A percentile compares a stretch with the other conserved stretches of the same genome.
phyloP scores from a whole-genome alignment of 1,284 basidiomycete genomes.

The Phellopilus nigrolimitatus region DNA sequence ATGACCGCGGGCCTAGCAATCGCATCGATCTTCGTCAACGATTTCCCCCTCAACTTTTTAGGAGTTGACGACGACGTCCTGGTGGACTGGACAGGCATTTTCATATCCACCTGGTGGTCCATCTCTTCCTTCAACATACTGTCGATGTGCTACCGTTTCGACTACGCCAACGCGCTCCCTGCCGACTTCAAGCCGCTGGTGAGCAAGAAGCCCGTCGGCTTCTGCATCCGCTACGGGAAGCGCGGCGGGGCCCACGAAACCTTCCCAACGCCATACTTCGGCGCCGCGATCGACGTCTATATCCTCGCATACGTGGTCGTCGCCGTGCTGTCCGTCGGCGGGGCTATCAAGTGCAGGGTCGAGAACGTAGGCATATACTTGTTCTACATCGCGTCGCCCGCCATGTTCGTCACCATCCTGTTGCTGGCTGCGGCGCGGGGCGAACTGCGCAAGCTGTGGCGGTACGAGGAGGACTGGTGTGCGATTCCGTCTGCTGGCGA shows the following conservation, averaged over 20 bases:
- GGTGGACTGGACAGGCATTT: not conserved
- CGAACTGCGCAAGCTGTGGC: constrained; percentile 86
- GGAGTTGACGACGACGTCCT: not conserved
- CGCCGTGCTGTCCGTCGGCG: not conserved
- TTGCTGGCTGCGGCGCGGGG: constrained; percentile 2
- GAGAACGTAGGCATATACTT: not conserved
- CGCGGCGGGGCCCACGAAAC: not conserved
- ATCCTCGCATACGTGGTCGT: not conserved
- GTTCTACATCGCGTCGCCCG: not conserved
- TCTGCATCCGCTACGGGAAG: not conserved
- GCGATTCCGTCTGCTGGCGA: constrained; percentile 95
- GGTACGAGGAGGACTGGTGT: constrained; percentile 86
- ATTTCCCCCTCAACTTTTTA: too few species aligned
- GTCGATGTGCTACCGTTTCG: constrained; percentile 2
- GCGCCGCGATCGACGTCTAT: not conserved
- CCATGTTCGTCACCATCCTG: not conserved
- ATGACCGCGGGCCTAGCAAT: too few species aligned
- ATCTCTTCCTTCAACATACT: not conserved
- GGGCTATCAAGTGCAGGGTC: not conserved
- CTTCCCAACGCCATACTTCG: not conserved
- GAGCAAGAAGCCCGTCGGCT: not conserved
- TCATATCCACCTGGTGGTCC: not conserved
- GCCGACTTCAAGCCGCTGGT: not conserved
- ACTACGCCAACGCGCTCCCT: not conserved
- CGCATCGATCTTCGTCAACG: too few species aligned